Evolutionary conservation across 225 moss, liverwort and hornwort species (phyloP), one percentile per base, ranked within the genome.

Genomic region (Bryoerythrophyllum caledonicum): DNA sequence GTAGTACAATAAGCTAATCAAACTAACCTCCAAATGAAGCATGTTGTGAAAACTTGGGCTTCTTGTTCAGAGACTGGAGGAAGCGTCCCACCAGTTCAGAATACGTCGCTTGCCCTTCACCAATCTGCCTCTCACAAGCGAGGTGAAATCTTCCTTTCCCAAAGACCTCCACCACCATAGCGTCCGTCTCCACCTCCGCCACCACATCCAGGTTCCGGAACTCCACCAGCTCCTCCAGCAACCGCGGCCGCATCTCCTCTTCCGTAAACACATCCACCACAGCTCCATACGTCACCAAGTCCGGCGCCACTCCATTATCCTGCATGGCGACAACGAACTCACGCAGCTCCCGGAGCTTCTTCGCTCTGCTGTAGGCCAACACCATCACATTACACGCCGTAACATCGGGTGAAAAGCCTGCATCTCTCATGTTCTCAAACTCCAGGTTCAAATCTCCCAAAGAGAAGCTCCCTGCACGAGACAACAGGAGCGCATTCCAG

Each of bases 201-300:
- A 80, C 38, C 69, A 60, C n/a, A 35, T 88, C 82, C 17, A 88
- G 72, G 54, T 82, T 91, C 56, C 74, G 74, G 84, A 91, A 86
- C 80, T 93, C 93, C 49, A 59, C 72, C 82, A 91, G 68, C 27
- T 84, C 91, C 72, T 87, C 89, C 48, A 86, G 54, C 49, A 93
- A 70, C 52, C 80, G 83, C 21, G 84, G 71, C 41, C 80, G 72
- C 70, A 89, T 53, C 51, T 84, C 83, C 53, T 85, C 87, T 34
- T 70, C 72, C 51, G 85, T 72, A 35, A 91, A 93, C 64, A 84
- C 86, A 67, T 89, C 93, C 7, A 93, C 71, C 7, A 93, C 84
- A 27, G 91, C 91, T 21, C 91, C 91, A 51, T 89, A 93, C 6
- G 93, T 93, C 27, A 93, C 91, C 57, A 93, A 51, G 71, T 93